phyloP scores from a whole-genome alignment of 495 filamentous ascomycete species.

The Daldinia concentrica region DNA sequence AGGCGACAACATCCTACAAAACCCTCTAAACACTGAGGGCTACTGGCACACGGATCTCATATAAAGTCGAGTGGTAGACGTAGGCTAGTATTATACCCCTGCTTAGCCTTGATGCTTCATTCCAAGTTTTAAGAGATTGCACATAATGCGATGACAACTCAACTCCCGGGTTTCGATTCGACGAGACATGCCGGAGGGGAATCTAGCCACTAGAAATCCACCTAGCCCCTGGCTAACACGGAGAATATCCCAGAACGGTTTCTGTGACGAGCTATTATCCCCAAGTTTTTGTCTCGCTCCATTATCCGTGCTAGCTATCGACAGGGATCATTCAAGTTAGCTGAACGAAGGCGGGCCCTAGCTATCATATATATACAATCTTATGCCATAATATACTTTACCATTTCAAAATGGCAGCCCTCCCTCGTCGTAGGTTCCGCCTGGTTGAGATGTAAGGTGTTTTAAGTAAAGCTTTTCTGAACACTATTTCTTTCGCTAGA shows the following conservation, averaged over 20 bases:
- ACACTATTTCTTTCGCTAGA: neutral
- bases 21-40: neutral
- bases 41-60: neutral
- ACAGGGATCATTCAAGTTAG: neutral
- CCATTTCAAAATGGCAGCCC: neutral
- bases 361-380: neutral
- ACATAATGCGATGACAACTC: slow-evolving; percentile 1
- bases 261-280: neutral
- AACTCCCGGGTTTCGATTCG: neutral
- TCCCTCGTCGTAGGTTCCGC: neutral
- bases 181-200: neutral
- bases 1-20: neutral
- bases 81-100: slow-evolving; percentile 21
- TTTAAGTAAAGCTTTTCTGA: neutral
- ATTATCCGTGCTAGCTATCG: neutral
- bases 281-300: neutral
- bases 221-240: neutral
- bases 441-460: neutral
- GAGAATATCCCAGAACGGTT: neutral
- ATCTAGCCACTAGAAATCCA: slow-evolving; percentile 2
- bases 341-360: neutral
- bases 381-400: neutral
- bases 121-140: slow-evolving; percentile 4
- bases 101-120: slow-evolving; percentile 41
- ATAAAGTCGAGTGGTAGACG: neutral